Evolutionary conservation across 2,329 filamentous ascomycete genomes (phyloP).

Genomic region (Aureobasidium sp.): DNA sequence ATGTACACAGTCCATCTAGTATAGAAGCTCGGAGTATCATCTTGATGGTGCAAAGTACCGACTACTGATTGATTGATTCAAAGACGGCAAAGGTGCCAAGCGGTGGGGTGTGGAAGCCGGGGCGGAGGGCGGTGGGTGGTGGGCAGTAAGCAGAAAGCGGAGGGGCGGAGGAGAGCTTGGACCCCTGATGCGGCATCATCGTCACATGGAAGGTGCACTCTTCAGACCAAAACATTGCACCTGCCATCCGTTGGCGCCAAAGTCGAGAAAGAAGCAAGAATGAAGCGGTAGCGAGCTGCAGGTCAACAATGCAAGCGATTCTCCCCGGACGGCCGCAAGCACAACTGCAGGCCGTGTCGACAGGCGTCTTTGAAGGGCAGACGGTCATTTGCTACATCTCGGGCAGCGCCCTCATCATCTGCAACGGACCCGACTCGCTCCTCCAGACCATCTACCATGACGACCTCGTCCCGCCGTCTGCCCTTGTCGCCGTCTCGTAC

Average conservation of each 20-base stretch:
- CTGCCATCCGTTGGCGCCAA: no score
- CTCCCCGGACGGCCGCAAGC: conserved; percentile 72
- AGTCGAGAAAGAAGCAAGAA: neutral
- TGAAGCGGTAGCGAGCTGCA: conserved; percentile 3
- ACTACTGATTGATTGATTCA: no score
- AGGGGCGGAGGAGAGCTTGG: neutral
- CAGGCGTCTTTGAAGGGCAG: conserved; percentile 63
- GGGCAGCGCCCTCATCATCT: conserved; percentile 77
- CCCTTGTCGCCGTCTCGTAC: conserved; percentile 70
- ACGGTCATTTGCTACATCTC: conserved; percentile 82
- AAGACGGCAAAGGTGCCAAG: no score
- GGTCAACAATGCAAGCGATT: conserved; percentile 59
- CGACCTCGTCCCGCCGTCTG: conserved; percentile 43
- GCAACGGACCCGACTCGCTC: conserved; percentile 65
- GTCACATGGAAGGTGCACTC: neutral
- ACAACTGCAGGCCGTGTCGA: conserved; percentile 69
- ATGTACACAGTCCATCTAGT: no score
- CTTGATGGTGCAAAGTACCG: no score
- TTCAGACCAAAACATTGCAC: neutral
- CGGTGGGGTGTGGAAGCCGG: neutral
- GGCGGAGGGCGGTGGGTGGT: neutral
- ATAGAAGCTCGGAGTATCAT: no score
- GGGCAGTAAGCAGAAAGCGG: no score
- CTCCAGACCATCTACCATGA: conserved; percentile 90
- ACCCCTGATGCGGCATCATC: neutral